These are phyloP conservation scores for Diaporthe vexans DNA, from an alignment of 2,329 filamentous ascomycete genomes.

Conservation along the genomic window DNA sequence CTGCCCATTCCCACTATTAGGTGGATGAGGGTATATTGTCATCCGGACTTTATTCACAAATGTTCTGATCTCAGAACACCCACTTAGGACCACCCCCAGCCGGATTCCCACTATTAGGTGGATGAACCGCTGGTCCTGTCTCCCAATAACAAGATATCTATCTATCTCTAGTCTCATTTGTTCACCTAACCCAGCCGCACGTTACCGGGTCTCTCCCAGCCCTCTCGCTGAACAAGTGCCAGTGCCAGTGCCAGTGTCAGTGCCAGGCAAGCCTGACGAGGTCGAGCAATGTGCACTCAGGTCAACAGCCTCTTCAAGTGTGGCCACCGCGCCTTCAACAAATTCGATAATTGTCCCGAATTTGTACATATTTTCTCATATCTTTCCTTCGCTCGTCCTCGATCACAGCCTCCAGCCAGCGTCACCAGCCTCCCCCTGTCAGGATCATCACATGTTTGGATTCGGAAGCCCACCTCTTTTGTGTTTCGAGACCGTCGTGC, in stretches of 20 bases:
- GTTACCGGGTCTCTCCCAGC: background rate
- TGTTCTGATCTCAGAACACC: slow-evolving; percentile 21
- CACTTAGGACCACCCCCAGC: slow-evolving; percentile 9
- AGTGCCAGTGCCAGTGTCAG: background rate
- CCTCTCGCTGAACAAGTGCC: slow-evolving; percentile 6
- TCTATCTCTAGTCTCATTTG: background rate
- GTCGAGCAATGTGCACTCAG: slow-evolving; percentile 46
- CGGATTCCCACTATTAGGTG: slow-evolving; percentile 42
- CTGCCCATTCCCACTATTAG: slow-evolving; percentile 34
- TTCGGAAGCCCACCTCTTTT: background rate
- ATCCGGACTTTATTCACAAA: background rate
- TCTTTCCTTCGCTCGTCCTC: background rate
- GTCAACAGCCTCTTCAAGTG: slow-evolving; percentile 46
- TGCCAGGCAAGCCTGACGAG: background rate
- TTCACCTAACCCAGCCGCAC: background rate
- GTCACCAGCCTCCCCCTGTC: background rate
- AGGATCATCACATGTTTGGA: slow-evolving; percentile 10
- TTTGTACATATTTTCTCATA: slow-evolving; percentile 38
- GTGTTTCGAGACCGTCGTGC: background rate
- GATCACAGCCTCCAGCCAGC: background rate
- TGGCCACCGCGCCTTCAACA: slow-evolving; percentile 46
- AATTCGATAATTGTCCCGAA: slow-evolving; percentile 46
- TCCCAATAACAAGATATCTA: background rate
- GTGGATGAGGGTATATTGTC: slow-evolving; percentile 21
- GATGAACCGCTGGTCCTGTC: slow-evolving; percentile 32